Evolutionary conservation across 495 filamentous ascomycete genomes (phyloP), one percentile per base, ranked within the genome.

Genomic region (Xylaria scruposa): DNA sequence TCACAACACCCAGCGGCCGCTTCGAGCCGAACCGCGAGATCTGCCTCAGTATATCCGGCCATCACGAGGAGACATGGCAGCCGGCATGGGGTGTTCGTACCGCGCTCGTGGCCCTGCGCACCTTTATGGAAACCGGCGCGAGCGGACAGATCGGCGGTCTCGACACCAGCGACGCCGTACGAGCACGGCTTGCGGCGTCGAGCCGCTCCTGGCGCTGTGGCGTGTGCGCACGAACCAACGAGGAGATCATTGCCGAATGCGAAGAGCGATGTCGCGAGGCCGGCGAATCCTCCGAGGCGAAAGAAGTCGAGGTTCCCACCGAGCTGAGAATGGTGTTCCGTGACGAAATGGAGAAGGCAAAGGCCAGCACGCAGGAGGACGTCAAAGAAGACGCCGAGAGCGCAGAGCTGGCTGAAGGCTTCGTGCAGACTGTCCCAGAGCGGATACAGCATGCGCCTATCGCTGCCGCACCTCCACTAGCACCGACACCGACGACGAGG

Each of bases 21-120:
- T 99, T 99, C 86, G 96, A 99, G 81, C 89, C 93, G 49, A 99
- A 99, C 81, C 91, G 96, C 70, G 96, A 99, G 85, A 97, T 99
- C 74, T 99, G 96, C 79, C 89, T 99, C 7, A 91, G 88, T 67
- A 99, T 99, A 78, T 91, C 88, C 44, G 96, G 94, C 10, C 95
- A 98, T 81, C 96, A 99, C 82, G 96, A 97, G 81, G 96, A 99
- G 82, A 95, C 92, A 31, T 99, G 96, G 96, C 94, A 97, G 87
- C 96, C 96, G 1, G 96, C 96, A 1, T 99, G 96, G 96, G 95
- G 96, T 0, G 90, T 99, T 8, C 87, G 96, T 62, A 94, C 91
- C 1, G 91, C 91, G 9, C 83, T 94, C 36, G 90, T 92, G 15
- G 91, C 91, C 19, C 84, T 92, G 40, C 82, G 91, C 47, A 84